Evolutionary conservation across 768 basidiomycete species (phyloP).

Genomic region (Pleurotus citrinopileatus): DNA sequence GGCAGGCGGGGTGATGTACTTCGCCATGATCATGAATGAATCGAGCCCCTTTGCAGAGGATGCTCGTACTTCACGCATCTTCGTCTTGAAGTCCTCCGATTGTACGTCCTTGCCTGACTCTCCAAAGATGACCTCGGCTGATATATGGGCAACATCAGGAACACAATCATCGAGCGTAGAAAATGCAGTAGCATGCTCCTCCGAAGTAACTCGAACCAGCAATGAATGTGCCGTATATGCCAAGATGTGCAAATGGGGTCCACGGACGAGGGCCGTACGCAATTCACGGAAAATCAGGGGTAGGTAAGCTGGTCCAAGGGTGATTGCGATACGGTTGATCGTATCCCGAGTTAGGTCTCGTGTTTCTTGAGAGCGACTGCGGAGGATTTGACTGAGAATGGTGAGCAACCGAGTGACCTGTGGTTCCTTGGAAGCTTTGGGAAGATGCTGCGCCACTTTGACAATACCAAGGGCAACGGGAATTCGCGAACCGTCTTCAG

Average conservation of each 20-base stretch:
- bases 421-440: conserved; percentile 52
- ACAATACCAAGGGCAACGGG: conserved; percentile 87
- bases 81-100: conserved; percentile 90
- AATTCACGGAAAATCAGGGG: conserved; percentile 75
- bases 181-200: conserved; percentile 53
- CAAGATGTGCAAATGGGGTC: conserved; percentile 92
- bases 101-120: conserved; percentile 88
- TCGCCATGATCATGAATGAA: conserved; percentile 79
- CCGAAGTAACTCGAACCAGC: conserved; percentile 74
- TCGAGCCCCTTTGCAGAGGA: conserved; percentile 85
- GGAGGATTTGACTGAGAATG: conserved; percentile 82
- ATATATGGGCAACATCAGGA: conserved; percentile 74
- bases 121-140: conserved; percentile 90
- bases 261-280: conserved; percentile 79
- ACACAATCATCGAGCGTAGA: conserved; percentile 71
- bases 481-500: conserved; percentile 83
- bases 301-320: conserved; percentile 73
- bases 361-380: conserved; percentile 93
- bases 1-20: conserved; percentile 70
- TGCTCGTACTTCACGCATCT: conserved; percentile 86
- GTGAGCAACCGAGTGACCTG: conserved; percentile 81
- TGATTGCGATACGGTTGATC: conserved; percentile 72
- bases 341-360: conserved; percentile 85
- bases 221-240: conserved; percentile 83
- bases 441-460: conserved; percentile 79